Evolutionary conservation across 805 yeast species (phyloP).

Genomic region (Cephaloascus albidus): DNA sequence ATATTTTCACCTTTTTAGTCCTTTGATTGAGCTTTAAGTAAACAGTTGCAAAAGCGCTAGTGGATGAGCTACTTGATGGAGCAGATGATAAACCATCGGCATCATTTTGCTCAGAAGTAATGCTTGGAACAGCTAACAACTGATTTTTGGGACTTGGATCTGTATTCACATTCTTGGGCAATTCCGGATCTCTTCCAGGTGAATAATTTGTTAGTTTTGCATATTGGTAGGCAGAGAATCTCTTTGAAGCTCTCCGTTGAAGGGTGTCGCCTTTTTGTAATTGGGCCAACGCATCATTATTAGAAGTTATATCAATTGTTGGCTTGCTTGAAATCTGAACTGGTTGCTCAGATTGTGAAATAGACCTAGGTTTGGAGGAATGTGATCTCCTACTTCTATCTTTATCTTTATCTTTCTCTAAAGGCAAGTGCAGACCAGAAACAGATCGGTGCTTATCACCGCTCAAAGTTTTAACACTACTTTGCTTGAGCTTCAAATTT

Average conservation of each 20-base stretch:
- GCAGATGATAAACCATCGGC: constrained; percentile 4
- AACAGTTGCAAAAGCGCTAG: constrained; percentile 9
- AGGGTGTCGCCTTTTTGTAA: constrained; percentile 76
- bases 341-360: background rate
- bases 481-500: constrained; percentile 74
- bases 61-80: background rate
- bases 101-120: background rate
- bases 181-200: constrained; percentile 18
- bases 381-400: background rate
- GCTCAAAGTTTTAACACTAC: constrained; percentile 32
- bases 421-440: constrained; percentile 12
- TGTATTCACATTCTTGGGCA: constrained; percentile 5
- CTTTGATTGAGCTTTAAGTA: constrained; percentile 42
- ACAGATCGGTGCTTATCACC: constrained; percentile 14
- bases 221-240: constrained; percentile 90
- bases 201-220: constrained; percentile 54
- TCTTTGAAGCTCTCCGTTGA: constrained; percentile 86
- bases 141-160: background rate
- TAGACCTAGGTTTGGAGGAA: background rate
- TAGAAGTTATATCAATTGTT: constrained; percentile 1
- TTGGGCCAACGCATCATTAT: constrained; percentile 56
- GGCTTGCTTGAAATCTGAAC: background rate
- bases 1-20: constrained; percentile 44
- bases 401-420: background rate
- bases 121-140: background rate